Conservation (phyloP, 169 alveolate genomes). For the Cryptosporidium tyzzeri region DNA sequence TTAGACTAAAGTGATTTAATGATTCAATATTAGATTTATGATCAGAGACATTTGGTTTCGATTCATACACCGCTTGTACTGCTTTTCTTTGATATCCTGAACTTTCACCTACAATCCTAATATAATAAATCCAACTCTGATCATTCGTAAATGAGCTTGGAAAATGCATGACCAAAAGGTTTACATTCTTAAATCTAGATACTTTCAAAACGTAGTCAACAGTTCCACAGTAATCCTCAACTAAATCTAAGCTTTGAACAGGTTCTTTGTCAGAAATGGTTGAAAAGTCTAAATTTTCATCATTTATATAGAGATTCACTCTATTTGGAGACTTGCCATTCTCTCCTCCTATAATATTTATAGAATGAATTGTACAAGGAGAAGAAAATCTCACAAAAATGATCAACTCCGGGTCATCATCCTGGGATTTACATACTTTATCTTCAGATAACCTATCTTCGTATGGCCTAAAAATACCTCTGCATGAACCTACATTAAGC, state of each 20-base stretch:
- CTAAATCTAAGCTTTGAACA: constrained; percentile 81
- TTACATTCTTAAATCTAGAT: constrained; percentile 82
- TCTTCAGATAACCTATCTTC: constrained; percentile 80
- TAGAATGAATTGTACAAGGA: constrained; percentile 83
- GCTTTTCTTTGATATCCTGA: constrained; percentile 82
- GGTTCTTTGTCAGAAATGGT: constrained; percentile 81
- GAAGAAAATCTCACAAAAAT: constrained; percentile 64
- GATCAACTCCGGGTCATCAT: constrained; percentile 85
- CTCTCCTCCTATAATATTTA: constrained; percentile 85
- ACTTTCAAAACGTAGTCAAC: constrained; percentile 84
- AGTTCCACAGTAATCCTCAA: constrained; percentile 84
- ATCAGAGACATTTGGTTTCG: constrained; percentile 69
- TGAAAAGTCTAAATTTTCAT: constrained; percentile 82
- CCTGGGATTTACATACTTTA: constrained; percentile 80
- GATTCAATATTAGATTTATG: constrained; percentile 50
- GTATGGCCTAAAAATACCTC: constrained; percentile 78
- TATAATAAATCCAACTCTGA: constrained; percentile 80
- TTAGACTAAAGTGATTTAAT: constrained; percentile 4
- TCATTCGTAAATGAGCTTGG: constrained; percentile 81
- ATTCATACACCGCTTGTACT: constrained; percentile 80
- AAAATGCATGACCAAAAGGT: constrained; percentile 80
- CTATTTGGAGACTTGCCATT: constrained; percentile 81
- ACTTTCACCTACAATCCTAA: constrained; percentile 82
- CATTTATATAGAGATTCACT: constrained; percentile 81
- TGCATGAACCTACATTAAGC: constrained; percentile 81